These are phyloP conservation scores for Kluyveromyces sp. DNA, from an alignment of 1,139 yeast genomes.

Conservation along the genomic window DNA sequence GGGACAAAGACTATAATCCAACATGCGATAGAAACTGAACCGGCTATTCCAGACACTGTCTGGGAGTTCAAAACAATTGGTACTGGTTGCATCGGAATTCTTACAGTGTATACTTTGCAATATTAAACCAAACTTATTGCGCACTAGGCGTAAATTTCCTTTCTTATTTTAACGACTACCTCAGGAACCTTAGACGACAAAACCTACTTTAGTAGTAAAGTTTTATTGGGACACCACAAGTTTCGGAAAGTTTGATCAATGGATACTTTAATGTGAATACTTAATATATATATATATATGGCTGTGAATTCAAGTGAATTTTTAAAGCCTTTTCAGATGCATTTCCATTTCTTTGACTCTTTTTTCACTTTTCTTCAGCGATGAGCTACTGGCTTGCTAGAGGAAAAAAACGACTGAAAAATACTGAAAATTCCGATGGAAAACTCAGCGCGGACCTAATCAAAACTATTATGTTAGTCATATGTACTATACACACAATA, in stretches of 20 bases:
- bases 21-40: slow-evolving; percentile 89
- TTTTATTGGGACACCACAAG: too few species aligned
- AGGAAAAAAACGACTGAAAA: neutral
- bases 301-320: too few species aligned
- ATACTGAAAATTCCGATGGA: neutral
- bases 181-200: too few species aligned
- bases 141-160: too few species aligned
- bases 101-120: neutral
- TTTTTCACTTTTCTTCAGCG: neutral
- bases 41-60: slow-evolving; percentile 79
- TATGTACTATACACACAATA: neutral
- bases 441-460: neutral
- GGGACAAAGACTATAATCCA: slow-evolving; percentile 98
- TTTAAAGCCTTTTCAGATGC: too few species aligned
- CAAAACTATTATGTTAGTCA: neutral
- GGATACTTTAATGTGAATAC: too few species aligned
- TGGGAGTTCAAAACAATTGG: slow-evolving; percentile 66
- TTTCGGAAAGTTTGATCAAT: too few species aligned
- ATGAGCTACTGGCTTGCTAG: neutral
- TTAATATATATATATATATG: too few species aligned
- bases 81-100: slow-evolving; percentile 28
- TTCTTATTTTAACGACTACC: too few species aligned
- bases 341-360: too few species aligned
- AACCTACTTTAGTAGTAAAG: too few species aligned
- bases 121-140: too few species aligned